Base-by-base conservation (phyloP, 441 rosid genomes). In the Euphorbia corollata region DNA sequence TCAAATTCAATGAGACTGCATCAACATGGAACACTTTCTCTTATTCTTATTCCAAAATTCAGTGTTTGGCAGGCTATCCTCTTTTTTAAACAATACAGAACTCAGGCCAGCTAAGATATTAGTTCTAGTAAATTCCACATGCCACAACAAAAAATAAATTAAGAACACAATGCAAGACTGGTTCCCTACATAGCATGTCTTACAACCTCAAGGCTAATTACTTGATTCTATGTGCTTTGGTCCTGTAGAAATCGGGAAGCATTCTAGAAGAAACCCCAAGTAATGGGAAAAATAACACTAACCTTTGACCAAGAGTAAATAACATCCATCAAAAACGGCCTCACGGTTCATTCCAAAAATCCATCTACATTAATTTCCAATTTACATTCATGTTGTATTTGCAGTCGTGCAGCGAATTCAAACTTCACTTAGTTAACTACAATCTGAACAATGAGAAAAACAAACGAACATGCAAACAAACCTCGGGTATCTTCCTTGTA, bases 301-400 rank as follows among this genome's bases (percentile, higher is more conserved):
- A 94, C 97, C 99, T 80, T 91, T 36, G 99, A 91, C 99, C 97
- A 91, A 70, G 89, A 85, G 80, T 91, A 94, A 75, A 91, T 84
- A 70, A 94, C 99, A 76, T 94, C 99, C 99, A 94, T 87, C 81
- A 94, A 77, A 74, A 67, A 88, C 30, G 97, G 97, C 73, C 99
- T 84, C 72, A 89, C 97, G 61, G 97, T 89, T 72, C 97, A 89
- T 73, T 89, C 99, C 68, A 94, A 97, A 53, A 87, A 91, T 77
- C 91, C 97, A 18, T 94, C 99, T 22, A 94, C 92, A 68, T 86
- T 78, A 41, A 91, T 74, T 66, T 89, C 96, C 81, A 94, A 82
- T 78, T 94, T 94, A 89, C 99, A 91, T 78, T 91, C 97, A 76
- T 79, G 87, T 89, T 94, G 99, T 82, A 89, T 85, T 97, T 91